phyloP scores from a whole-genome alignment of 768 basidiomycete genomes.

The Dioszegia hungarica region DNA sequence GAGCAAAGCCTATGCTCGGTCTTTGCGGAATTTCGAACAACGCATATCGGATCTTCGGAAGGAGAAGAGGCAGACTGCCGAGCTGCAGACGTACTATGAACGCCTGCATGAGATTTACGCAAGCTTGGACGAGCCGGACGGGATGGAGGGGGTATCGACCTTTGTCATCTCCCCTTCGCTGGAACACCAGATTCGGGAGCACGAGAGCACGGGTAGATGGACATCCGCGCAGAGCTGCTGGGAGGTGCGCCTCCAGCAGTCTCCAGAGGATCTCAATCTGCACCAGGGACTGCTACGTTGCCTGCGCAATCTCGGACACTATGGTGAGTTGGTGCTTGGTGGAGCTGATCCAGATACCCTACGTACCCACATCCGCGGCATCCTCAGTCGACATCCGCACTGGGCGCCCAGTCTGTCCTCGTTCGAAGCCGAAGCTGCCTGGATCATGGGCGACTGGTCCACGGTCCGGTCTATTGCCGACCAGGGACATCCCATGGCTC shows the following conservation, averaged over 20 bases:
- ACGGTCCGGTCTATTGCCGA: conserved; percentile 64
- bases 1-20: conserved; percentile 88
- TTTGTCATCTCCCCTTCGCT: conserved; percentile 80
- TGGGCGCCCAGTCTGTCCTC: conserved; percentile 74
- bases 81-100: conserved; percentile 73
- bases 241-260: conserved; percentile 88
- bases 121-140: conserved; percentile 93
- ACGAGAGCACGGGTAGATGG: conserved; percentile 95
- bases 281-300: conserved; percentile 88
- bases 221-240: conserved; percentile 98
- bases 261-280: conserved; percentile 79
- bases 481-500: conserved; percentile 56
- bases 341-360: conserved; percentile 61
- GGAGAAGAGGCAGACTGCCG: conserved; percentile 48
- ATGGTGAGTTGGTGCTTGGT: conserved; percentile 59
- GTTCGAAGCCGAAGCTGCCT: conserved; percentile 88
- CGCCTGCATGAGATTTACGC: conserved; percentile 93
- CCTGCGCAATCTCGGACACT: conserved; percentile 89
- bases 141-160: conserved; percentile 95
- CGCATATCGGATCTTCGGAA: conserved; percentile 59
- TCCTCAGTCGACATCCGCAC: conserved; percentile 71
- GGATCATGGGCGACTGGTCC: conserved; percentile 92
- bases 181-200: conserved; percentile 94
- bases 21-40: conserved; percentile 90
- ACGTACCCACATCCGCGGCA: conserved; percentile 87